These are phyloP conservation scores for Fusarium fujikuroi DNA, from an alignment of 2,329 filamentous ascomycete species.

Conservation along the genomic window DNA sequence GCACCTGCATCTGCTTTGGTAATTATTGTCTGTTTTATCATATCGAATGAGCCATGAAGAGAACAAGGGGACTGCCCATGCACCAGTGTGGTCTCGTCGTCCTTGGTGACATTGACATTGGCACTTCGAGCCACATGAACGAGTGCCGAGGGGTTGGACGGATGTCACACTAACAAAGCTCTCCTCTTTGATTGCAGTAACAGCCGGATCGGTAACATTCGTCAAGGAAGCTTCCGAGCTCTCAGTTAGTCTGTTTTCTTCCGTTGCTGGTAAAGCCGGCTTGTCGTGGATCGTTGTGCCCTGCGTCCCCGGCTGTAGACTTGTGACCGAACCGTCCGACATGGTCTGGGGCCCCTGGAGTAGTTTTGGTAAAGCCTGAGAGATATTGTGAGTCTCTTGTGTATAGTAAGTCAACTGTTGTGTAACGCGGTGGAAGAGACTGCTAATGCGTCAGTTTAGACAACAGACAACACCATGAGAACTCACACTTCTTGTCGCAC, in stretches of 20 bases:
- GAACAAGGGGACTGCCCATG: too few species aligned
- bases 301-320: accelerated
- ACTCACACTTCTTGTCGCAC: conserved; percentile 24
- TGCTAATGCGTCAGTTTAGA: neutral
- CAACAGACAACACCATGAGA: accelerated
- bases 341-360: accelerated
- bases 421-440: neutral
- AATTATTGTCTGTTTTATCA: accelerated
- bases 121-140: neutral
- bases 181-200: too few species aligned
- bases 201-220: too few species aligned
- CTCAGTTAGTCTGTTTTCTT: accelerated
- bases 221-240: too few species aligned
- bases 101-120: conserved; percentile 20
- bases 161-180: neutral
- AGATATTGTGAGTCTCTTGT: accelerated
- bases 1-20: neutral
- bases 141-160: neutral
- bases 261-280: accelerated
- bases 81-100: neutral
- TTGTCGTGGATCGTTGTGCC: accelerated
- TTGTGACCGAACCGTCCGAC: accelerated
- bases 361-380: accelerated
- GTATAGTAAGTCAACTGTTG: neutral
- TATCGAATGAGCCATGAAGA: conserved; percentile 15